These are phyloP conservation scores for Thyridium curvatum DNA, from an alignment of 2,329 filamentous ascomycete genomes.

Conservation along the genomic window DNA sequence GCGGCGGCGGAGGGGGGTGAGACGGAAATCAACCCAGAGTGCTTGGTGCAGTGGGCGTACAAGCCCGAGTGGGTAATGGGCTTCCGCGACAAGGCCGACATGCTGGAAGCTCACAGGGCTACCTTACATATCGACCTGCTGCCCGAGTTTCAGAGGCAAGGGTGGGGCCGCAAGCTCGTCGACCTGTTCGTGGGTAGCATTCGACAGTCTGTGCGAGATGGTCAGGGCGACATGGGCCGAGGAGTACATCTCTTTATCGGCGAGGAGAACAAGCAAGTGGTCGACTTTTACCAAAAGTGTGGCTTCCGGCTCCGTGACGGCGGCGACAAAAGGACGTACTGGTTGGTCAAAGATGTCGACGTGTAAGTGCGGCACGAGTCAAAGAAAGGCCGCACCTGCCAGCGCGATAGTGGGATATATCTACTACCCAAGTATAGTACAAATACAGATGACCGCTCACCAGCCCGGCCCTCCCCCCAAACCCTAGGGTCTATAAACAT, in stretches of 20 bases:
- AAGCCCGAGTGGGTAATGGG: conserved; percentile 31
- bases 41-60: conserved; percentile 34
- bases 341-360: too few relatives aligned
- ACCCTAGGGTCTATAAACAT: too few relatives aligned
- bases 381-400: too few relatives aligned
- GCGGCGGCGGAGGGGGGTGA: conserved; percentile 8
- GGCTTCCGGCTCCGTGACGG: conserved; percentile 34
- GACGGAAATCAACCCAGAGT: conserved; percentile 20
- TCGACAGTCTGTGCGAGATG: conserved; percentile 9
- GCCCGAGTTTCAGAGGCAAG: conserved; percentile 29
- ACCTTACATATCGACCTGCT: conserved; percentile 46
- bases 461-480: too few relatives aligned
- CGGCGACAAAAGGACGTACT: conserved; percentile 12
- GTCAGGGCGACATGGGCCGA: conserved; percentile 17
- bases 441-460: too few relatives aligned
- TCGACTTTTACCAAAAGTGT: conserved; percentile 40
- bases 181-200: conserved; percentile 33
- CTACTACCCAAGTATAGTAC: too few relatives aligned
- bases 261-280: conserved; percentile 39
- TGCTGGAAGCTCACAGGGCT: conserved; percentile 27
- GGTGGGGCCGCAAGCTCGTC: conserved; percentile 37
- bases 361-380: too few relatives aligned
- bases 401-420: too few relatives aligned
- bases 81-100: conserved; percentile 23
- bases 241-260: conserved; percentile 38